phyloP scores from a whole-genome alignment of 805 yeast species.

The Saccharomycopsis capsularis region DNA sequence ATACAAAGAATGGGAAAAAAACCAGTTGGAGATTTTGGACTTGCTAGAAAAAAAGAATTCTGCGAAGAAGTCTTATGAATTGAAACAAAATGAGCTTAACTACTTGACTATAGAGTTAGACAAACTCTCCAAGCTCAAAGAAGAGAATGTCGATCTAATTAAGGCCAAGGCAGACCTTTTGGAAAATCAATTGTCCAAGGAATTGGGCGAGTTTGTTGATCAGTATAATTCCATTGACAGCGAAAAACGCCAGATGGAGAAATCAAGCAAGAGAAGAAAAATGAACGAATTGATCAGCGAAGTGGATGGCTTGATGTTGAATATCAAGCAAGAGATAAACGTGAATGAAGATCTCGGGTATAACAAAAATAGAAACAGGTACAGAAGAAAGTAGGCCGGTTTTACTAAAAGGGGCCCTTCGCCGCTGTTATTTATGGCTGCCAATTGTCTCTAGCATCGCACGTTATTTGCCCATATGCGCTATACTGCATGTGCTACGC shows the following conservation, averaged over 20 bases:
- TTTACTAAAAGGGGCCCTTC: neutral
- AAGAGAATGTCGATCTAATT: slow-evolving; percentile 36
- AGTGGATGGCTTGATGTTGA: slow-evolving; percentile 20
- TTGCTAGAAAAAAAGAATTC: slow-evolving; percentile 40
- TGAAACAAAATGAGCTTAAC: slow-evolving; percentile 49
- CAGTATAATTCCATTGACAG: slow-evolving; percentile 8
- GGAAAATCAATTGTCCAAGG: slow-evolving; percentile 18
- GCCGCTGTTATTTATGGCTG: neutral
- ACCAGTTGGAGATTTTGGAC: slow-evolving; percentile 37
- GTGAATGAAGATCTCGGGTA: slow-evolving; percentile 12
- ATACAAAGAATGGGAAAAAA: slow-evolving; percentile 26
- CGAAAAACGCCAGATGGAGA: neutral
- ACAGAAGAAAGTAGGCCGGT: slow-evolving; percentile 13
- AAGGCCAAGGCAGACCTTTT: slow-evolving; percentile 19
- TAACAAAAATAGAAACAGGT: slow-evolving; percentile 17
- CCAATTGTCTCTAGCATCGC: no score
- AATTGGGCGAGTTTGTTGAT: slow-evolving; percentile 10
- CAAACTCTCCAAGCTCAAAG: slow-evolving; percentile 44
- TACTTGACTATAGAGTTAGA: slow-evolving; percentile 57
- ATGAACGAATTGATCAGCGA: slow-evolving; percentile 20
- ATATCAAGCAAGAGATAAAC: slow-evolving; percentile 14
- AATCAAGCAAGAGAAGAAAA: slow-evolving; percentile 13
- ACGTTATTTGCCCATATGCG: no score
- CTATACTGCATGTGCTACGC: no score
- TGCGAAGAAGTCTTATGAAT: slow-evolving; percentile 37